Percentiles rank a stretch among this genome's conserved stretches.
phyloP scores from a whole-genome alignment of 2,329 filamentous ascomycete genomes.

The Exophiala mesophila region DNA sequence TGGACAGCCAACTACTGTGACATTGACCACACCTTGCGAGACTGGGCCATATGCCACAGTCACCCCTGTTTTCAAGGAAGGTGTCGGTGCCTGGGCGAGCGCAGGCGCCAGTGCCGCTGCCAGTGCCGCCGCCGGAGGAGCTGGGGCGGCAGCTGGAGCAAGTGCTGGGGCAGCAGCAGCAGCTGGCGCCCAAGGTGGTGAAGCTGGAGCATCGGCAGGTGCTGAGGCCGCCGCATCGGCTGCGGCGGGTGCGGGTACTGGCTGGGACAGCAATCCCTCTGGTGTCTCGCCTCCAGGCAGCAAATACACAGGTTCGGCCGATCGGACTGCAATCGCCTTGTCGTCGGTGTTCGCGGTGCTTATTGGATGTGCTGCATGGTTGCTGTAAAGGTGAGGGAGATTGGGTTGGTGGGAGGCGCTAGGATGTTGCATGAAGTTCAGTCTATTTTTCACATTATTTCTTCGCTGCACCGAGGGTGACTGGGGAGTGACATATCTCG shows the following conservation, averaged over 20 bases:
- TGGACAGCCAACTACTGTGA: constrained; percentile 21
- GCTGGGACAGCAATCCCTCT: constrained; percentile 9
- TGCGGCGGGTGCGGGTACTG: constrained; percentile 21
- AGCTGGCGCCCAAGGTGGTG: not conserved
- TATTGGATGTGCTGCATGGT: constrained; percentile 17
- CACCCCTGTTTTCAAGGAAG: constrained; percentile 7
- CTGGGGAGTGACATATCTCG: too few relatives aligned
- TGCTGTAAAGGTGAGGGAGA: constrained; percentile 10
- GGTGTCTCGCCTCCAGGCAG: constrained; percentile 14
- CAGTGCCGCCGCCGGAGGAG: not conserved
- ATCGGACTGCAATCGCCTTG: constrained; percentile 12
- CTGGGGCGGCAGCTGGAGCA: constrained; percentile 9
- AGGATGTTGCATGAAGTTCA: too few relatives aligned
- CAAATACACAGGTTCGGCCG: constrained; percentile 11
- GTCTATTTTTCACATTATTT: too few relatives aligned
- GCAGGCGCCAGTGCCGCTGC: constrained; percentile 1
- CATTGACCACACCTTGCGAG: constrained; percentile 22
- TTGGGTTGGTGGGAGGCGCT: too few relatives aligned
- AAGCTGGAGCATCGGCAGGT: constrained; percentile 7
- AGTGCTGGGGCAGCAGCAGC: constrained; percentile 5
- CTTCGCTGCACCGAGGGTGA: too few relatives aligned
- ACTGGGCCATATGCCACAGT: constrained; percentile 23
- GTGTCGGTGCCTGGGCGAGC: constrained; percentile 22
- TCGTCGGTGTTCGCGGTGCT: constrained; percentile 13
- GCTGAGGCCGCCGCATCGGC: constrained; percentile 8